Evolutionary conservation across 805 yeast species (phyloP).

Genomic region (Zygotorulaspora danielsina): DNA sequence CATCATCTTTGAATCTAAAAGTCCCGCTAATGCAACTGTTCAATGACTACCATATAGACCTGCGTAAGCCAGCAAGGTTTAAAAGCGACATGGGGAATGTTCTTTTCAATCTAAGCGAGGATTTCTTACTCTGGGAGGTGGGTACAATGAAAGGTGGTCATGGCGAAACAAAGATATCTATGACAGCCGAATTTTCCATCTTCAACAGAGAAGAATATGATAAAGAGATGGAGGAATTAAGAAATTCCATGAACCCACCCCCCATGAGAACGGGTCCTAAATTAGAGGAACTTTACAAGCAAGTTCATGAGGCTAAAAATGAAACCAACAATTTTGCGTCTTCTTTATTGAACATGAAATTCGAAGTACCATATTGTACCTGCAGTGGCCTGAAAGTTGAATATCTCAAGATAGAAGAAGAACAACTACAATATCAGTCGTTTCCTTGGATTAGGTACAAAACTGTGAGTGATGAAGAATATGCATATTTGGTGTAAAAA

Average conservation of each 20-base stretch:
- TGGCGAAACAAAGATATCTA: constrained; percentile 49
- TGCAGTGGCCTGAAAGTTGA: constrained; percentile 65
- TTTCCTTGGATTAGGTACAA: constrained; percentile 77
- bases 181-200: constrained; percentile 52
- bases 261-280: constrained; percentile 35
- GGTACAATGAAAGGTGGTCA: constrained; percentile 49
- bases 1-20: constrained; percentile 32
- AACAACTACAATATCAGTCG: constrained; percentile 54
- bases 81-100: constrained; percentile 72
- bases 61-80: constrained; percentile 53
- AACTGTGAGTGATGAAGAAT: constrained; percentile 41
- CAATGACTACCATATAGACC: constrained; percentile 41
- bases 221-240: constrained; percentile 24
- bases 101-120: constrained; percentile 62
- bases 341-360: constrained; percentile 44
- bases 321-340: constrained; percentile 17
- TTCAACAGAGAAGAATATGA: constrained; percentile 29
- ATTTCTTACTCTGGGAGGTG: constrained; percentile 69
- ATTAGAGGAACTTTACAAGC: constrained; percentile 34
- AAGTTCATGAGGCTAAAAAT: constrained; percentile 23
- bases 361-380: constrained; percentile 60
- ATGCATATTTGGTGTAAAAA: constrained; percentile 29
- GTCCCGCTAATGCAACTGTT: constrained; percentile 33
- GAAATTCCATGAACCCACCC: constrained; percentile 38
- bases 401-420: constrained; percentile 63